A percentile compares a stretch with the other conserved stretches of the same genome.
Evolutionary conservation across 2,329 filamentous ascomycete genomes (phyloP).

Genomic region (Fusarium haematococcum): DNA sequence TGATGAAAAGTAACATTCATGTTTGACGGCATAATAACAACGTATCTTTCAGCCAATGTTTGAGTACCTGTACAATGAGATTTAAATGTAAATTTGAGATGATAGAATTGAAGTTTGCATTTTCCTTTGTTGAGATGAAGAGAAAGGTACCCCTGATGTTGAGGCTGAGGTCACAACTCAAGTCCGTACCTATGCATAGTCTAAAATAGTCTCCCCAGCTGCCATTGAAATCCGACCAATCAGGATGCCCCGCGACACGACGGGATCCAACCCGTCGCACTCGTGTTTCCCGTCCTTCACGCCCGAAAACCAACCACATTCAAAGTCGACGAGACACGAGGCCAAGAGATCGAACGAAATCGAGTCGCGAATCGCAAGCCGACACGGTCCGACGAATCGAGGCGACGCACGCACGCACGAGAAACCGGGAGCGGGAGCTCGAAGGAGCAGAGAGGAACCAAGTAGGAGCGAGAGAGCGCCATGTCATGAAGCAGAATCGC

Average conservation of each 20-base stretch:
- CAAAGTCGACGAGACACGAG: constrained; percentile 17
- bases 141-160: background rate
- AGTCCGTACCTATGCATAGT: constrained; percentile 12
- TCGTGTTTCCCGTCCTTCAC: constrained; percentile 38
- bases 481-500: constrained; percentile 45
- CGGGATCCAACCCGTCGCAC: constrained; percentile 39
- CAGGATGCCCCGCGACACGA: constrained; percentile 38
- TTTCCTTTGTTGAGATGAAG: background rate
- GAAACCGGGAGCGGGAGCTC: background rate
- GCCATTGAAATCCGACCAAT: constrained; percentile 31
- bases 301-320: constrained; percentile 28
- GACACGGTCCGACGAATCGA: constrained; percentile 6
- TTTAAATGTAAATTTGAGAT: background rate
- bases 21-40: constrained; percentile 29
- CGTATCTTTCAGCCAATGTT: constrained; percentile 7
- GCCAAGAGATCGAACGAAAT: constrained; percentile 6
- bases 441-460: constrained; percentile 8
- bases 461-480: background rate
- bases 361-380: background rate
- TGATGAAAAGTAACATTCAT: constrained; percentile 34
- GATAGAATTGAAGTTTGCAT: background rate
- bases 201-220: constrained; percentile 27
- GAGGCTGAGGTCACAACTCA: background rate
- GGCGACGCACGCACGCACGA: constrained; percentile 2
- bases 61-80: background rate